Base-by-base conservation (phyloP, 805 yeast genomes). In the Kuraishia floccosa region DNA sequence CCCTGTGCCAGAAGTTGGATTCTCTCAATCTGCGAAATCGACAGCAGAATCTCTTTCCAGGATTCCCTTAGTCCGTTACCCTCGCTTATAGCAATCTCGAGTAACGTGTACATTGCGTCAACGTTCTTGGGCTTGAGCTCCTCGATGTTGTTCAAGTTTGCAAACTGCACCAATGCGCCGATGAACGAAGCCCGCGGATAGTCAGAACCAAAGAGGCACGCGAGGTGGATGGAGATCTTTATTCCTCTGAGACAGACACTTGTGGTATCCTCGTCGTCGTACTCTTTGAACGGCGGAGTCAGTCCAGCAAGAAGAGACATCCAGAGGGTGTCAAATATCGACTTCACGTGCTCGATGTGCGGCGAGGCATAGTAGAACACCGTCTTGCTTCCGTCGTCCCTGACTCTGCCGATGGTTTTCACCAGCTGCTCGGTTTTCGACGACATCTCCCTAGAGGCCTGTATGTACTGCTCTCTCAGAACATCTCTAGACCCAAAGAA, bases 291-390 rank as follows among this genome's bases (percentile, higher is more conserved):
- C 5, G 96, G 94, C 3, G 93, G 89, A 0, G 96, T 86, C 30
- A 91, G 63, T 1, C 94, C 96, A 5, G 97, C 97, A 41, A 91
- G 64, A 29, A 91, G 72, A 0, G 96, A 85, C 96, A 93, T 87
- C 99, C 99, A 91, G 27, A 82, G 60, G 12, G 84, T 84, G 44
- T 89, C 96, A 56, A 91, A 89, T 48, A 93, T 83, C 1, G 96
- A 87, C 49, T 72, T 79, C 11, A 89, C 94, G 49, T 89, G 96
- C 42, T 85, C 93, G 11, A 82, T 72, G 46, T 82, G 89, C 22
- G 40, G 42, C 2, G 86, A 72, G 0, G 96, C 96, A 13, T 77
- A 72, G 52, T 84, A 83, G 48, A 76, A 87, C 1, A 72, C 65
- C 13, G 54, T 56, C 19, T 60, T 58, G 27, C 62, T 66, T 31